Conservation (phyloP, 2,329 filamentous ascomycete species). For the Ophiosphaerella korrae region DNA sequence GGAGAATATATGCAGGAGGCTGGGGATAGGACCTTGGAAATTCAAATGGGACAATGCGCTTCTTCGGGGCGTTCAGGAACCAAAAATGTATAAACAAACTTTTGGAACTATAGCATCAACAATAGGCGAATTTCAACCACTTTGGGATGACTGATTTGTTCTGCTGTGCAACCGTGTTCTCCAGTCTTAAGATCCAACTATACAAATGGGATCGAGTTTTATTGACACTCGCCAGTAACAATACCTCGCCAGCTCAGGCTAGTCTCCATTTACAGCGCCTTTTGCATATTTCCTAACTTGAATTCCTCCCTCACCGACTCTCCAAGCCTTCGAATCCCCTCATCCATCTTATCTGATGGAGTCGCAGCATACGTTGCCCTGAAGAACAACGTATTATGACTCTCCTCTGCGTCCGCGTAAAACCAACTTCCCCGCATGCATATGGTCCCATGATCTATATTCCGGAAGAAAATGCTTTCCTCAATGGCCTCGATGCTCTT, state of each 20-base stretch:
- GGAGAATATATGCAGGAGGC: background rate
- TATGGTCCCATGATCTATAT: constrained; percentile 77
- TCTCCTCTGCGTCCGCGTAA: constrained; percentile 69
- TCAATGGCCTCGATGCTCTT: constrained; percentile 69
- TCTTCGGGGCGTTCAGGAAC: background rate
- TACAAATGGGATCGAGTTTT: no score
- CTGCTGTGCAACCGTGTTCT: background rate
- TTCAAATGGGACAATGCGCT: background rate
- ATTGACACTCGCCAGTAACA: no score
- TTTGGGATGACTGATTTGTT: background rate
- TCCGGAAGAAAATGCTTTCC: constrained; percentile 80
- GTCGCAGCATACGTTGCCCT: constrained; percentile 88
- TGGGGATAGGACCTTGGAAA: background rate
- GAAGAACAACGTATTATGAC: constrained; percentile 75
- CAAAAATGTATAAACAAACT: background rate
- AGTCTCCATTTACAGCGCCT: constrained; percentile 1
- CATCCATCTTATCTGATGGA: constrained; percentile 56
- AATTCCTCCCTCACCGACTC: constrained; percentile 71
- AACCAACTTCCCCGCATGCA: constrained; percentile 92
- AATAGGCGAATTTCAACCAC: no score
- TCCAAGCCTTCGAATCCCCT: constrained; percentile 68
- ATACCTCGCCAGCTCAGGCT: no score
- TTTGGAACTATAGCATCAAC: background rate
- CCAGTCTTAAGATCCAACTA: no score
- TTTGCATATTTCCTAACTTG: constrained; percentile 44